Base-by-base conservation (phyloP, 202 grass and related monocot genomes). In the Elaeis oleifera region DNA sequence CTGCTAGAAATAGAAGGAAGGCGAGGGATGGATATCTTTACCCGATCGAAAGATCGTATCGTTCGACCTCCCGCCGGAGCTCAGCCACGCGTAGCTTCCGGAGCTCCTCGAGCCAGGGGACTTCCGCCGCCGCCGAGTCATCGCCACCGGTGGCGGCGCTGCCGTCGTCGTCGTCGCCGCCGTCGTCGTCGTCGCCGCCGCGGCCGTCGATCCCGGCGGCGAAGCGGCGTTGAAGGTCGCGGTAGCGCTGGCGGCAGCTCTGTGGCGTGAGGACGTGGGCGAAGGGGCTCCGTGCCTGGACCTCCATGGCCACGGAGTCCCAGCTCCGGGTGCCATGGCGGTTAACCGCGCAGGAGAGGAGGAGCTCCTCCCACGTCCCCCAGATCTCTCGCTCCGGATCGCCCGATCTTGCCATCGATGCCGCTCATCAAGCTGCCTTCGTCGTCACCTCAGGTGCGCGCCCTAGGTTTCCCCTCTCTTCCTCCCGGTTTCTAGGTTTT, bases 351-450 rank as follows among this genome's bases (percentile, higher is more conserved):
- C 70, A 81, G 17, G 77, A 82, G 56, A 91, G 82, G 57, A 97
- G 78, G 1, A 97, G 82, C 58, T 97, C 92, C 76, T 97, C 92
- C 74, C 75, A 72, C 27, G 87, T 91, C 15, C 82, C 84, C 92
- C 87, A 96, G 86, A 96, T 85, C 86, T 88, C 85, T 52, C 28
- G 36, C 65, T 69, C 56, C 56, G n/a, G 23, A 71, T 71, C 56
- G 7, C 16, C 23, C 17, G 68, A 71, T 71, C 39, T 71, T 8
- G 5, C 68, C 68, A 71, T 71, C 52, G 28, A 55, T 28, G 53
- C 23, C 8, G 4, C 68, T 15, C n/a, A 44, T 44, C 44, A 23
- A n/a, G 51, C 18, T 50, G 23, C 48, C 15, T 19, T 18, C 5
- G 3, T 18, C 50, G 50, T 53, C 25, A 7, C 29, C 29, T 17